A percentile compares a stretch with the other conserved stretches of the same genome.
These are phyloP conservation scores for Lasiosphaeriaceae sp. DNA, from an alignment of 495 filamentous ascomycete genomes.

Conservation along the genomic window DNA sequence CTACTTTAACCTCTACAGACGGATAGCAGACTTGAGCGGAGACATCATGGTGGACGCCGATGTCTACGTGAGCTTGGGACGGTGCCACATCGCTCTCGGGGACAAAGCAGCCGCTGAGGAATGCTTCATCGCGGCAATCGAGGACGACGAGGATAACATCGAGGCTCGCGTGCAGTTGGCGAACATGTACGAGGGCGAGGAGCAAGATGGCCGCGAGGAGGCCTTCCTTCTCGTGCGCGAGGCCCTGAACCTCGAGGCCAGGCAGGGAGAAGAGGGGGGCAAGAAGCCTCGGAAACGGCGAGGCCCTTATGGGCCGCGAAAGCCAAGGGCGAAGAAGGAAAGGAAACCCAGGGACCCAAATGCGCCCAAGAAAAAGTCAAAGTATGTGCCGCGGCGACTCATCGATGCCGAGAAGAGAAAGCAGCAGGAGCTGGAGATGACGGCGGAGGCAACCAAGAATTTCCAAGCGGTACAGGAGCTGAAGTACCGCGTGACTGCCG, in stretches of 20 bases:
- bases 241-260: slow-evolving; percentile 56
- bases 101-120: slow-evolving; percentile 65
- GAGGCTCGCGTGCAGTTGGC: slow-evolving; percentile 69
- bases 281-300: slow-evolving; percentile 9
- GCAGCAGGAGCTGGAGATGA: slow-evolving; percentile 39
- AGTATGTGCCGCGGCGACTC: slow-evolving; percentile 33
- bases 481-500: slow-evolving; percentile 45
- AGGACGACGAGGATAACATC: slow-evolving; percentile 62
- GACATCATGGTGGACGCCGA: slow-evolving; percentile 55
- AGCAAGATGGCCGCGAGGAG: slow-evolving; percentile 54
- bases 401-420: slow-evolving; percentile 32
- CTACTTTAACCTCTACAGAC: slow-evolving; percentile 68
- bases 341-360: slow-evolving; percentile 18
- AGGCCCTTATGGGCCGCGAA: slow-evolving; percentile 17
- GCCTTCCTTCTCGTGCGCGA: slow-evolving; percentile 72
- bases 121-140: slow-evolving; percentile 66
- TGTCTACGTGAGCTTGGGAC: slow-evolving; percentile 66
- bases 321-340: slow-evolving; percentile 19
- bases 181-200: slow-evolving; percentile 71
- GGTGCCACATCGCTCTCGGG: slow-evolving; percentile 63
- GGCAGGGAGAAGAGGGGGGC: slow-evolving; percentile 31
- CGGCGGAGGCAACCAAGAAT: slow-evolving; percentile 54
- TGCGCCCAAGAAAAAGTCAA: slow-evolving; percentile 17
- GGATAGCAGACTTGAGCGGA: slow-evolving; percentile 50
- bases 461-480: slow-evolving; percentile 54